phyloP scores from a whole-genome alignment of 768 basidiomycete species.

The Lentinula sp. region DNA sequence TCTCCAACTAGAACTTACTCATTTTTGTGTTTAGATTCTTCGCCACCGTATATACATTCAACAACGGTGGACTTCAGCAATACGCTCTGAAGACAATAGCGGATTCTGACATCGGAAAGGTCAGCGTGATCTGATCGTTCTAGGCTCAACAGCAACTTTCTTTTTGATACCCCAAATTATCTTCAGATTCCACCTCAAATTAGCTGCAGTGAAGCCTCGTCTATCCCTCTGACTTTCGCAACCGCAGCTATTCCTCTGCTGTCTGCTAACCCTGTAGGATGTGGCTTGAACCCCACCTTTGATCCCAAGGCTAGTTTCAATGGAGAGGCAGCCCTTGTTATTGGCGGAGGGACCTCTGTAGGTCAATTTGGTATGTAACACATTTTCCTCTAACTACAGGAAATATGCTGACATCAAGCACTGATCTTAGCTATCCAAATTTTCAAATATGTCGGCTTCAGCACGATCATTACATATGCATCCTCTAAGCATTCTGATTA shows the following conservation, averaged over 20 bases:
- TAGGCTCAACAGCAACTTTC: conserved; percentile 8
- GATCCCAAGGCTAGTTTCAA: conserved; percentile 32
- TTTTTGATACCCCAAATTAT: conserved; percentile 2
- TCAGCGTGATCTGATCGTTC: conserved; percentile 10
- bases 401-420: no score
- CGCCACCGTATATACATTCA: conserved; percentile 30
- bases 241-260: conserved; percentile 48
- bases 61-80: conserved; percentile 37
- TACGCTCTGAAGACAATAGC: conserved; percentile 28
- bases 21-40: conserved; percentile 24
- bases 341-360: conserved; percentile 43
- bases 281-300: conserved; percentile 34
- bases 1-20: neutral
- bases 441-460: conserved; percentile 10
- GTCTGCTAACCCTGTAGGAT: conserved; percentile 27
- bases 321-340: conserved; percentile 38
- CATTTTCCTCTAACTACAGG: neutral
- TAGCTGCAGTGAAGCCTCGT: conserved; percentile 42
- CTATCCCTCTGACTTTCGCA: conserved; percentile 40
- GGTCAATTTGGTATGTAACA: conserved; percentile 30
- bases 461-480: conserved; percentile 13
- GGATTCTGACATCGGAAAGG: conserved; percentile 35
- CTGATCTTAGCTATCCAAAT: conserved; percentile 11
- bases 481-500: conserved; percentile 9
- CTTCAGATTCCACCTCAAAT: conserved; percentile 38